These are phyloP conservation scores for Saturnispora gosingensis DNA, from an alignment of 805 yeast genomes.

Conservation along the genomic window DNA sequence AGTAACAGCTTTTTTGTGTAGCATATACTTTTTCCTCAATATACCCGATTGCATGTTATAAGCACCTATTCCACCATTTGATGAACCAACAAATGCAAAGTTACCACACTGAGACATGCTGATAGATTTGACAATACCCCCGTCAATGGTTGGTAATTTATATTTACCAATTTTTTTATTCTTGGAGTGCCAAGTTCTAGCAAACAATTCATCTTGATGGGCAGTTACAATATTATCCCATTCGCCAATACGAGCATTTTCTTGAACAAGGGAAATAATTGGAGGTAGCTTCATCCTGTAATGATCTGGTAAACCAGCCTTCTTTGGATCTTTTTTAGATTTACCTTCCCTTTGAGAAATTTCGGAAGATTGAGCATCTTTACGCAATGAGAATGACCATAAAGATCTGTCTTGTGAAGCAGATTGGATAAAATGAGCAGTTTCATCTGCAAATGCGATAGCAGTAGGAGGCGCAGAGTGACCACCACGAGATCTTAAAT, in stretches of 20 bases:
- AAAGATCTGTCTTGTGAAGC: slow-evolving; percentile 80
- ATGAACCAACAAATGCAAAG: slow-evolving; percentile 85
- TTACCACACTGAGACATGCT: slow-evolving; percentile 90
- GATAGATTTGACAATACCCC: slow-evolving; percentile 63
- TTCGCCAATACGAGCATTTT: slow-evolving; percentile 68
- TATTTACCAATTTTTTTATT: slow-evolving; percentile 73
- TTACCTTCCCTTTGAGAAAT: slow-evolving; percentile 63
- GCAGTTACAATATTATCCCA: slow-evolving; percentile 93
- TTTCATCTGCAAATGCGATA: slow-evolving; percentile 63
- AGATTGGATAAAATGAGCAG: slow-evolving; percentile 74
- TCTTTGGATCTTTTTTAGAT: slow-evolving; percentile 36
- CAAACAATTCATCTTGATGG: slow-evolving; percentile 73
- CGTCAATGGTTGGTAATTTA: slow-evolving; percentile 65
- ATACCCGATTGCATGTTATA: slow-evolving; percentile 91
- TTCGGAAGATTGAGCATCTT: slow-evolving; percentile 94
- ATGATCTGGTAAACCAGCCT: slow-evolving; percentile 45
- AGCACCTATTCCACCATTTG: slow-evolving; percentile 74
- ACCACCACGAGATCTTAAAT: slow-evolving; percentile 92
- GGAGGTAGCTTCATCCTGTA: slow-evolving; percentile 71
- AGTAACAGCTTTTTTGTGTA: slow-evolving; percentile 74
- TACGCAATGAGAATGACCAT: slow-evolving; percentile 88
- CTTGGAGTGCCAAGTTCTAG: slow-evolving; percentile 84
- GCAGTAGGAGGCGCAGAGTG: slow-evolving; percentile 83
- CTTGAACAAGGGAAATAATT: slow-evolving; percentile 58
- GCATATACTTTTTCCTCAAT: slow-evolving; percentile 55